Evolutionary conservation across 1,139 yeast genomes (phyloP).

Genomic region (Yamadazyma spencermartinsiae): DNA sequence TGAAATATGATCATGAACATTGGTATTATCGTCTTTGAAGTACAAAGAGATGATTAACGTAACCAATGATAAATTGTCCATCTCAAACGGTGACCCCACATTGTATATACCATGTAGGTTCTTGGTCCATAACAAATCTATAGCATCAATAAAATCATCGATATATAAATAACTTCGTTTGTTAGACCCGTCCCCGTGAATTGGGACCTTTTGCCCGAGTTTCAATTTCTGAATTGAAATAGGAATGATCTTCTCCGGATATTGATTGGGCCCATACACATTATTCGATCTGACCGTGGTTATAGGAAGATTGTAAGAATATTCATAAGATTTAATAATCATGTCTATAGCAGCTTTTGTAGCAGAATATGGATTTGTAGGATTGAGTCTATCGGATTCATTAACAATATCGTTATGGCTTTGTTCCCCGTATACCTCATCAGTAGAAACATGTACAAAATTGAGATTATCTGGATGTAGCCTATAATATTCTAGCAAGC

Average conservation of each 20-base stretch:
- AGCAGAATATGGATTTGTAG: constrained; percentile 64
- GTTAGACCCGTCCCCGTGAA: constrained; percentile 53
- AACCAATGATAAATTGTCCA: constrained; percentile 38
- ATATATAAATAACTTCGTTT: constrained; percentile 50
- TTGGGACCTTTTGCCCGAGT: constrained; percentile 23
- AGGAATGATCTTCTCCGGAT: constrained; percentile 59
- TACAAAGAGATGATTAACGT: constrained; percentile 21
- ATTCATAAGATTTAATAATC: constrained; percentile 47
- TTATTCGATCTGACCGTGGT: constrained; percentile 53
- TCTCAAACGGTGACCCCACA: constrained; percentile 48
- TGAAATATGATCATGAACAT: constrained; percentile 23
- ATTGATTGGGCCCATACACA: constrained; percentile 57
- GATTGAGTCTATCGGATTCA: constrained; percentile 42
- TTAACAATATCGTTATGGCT: constrained; percentile 25
- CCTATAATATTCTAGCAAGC: constrained; percentile 46
- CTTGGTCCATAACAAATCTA: constrained; percentile 32
- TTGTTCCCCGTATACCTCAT: constrained; percentile 58
- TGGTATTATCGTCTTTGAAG: constrained; percentile 5
- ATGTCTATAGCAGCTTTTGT: constrained; percentile 59
- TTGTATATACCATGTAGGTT: constrained; percentile 37
- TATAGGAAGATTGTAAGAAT: constrained; percentile 46
- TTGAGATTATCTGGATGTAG: constrained; percentile 10
- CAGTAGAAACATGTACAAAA: constrained; percentile 58
- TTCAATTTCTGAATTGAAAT: constrained; percentile 15
- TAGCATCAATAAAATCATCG: constrained; percentile 47